Conservation (phyloP, 108 stramenopile species). For the Discostella stelligeroides region DNA sequence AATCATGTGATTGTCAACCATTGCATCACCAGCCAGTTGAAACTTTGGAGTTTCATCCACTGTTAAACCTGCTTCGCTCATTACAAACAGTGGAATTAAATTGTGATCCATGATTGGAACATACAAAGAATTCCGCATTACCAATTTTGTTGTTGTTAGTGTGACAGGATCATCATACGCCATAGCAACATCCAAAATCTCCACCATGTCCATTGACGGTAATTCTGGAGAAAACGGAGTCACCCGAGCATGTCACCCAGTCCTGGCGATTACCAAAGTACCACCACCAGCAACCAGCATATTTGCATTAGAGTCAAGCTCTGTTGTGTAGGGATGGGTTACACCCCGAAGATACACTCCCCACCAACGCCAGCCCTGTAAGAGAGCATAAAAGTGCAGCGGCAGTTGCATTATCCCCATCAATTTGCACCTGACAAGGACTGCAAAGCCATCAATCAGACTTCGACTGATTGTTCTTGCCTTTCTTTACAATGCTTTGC, state of each 20-base stretch:
- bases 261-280: background rate
- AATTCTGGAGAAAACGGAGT: background rate
- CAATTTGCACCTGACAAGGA: conserved; percentile 5
- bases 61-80: conserved; percentile 32
- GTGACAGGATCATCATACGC: conserved; percentile 4
- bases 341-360: background rate
- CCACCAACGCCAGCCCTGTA: background rate
- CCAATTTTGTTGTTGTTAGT: background rate
- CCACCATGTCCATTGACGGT: conserved; percentile 1
- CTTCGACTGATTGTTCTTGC: background rate
- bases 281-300: conserved; percentile 9
- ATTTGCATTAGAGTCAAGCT: conserved; percentile 16
- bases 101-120: conserved; percentile 44
- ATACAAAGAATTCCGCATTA: conserved; percentile 27
- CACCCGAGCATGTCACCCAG: background rate
- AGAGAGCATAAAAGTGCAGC: background rate
- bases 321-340: background rate
- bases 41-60: conserved; percentile 46
- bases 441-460: background rate
- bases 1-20: conserved; percentile 2
- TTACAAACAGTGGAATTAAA: conserved; percentile 25
- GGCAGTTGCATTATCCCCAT: conserved; percentile 1
- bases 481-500: no score
- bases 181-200: conserved; percentile 4
- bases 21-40: background rate